A percentile compares a stretch with the other conserved stretches of the same genome.
Evolutionary conservation across 2,329 filamentous ascomycete species (phyloP).

Genomic region (Xylariomycetidae sp.): DNA sequence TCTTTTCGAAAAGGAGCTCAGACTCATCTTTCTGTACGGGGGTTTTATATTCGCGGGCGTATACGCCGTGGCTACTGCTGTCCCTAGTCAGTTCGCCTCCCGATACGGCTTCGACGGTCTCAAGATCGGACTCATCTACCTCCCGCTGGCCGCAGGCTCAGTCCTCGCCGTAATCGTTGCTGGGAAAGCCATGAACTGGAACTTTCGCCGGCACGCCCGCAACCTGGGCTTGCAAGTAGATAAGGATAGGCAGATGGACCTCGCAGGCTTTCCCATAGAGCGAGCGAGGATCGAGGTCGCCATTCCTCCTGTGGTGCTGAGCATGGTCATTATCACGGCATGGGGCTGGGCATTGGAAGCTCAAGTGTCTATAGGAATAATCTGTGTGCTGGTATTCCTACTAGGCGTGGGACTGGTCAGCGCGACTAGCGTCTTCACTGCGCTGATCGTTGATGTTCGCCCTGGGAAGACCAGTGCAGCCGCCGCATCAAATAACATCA

Average conservation of each 20-base stretch:
- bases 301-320: conserved; percentile 49
- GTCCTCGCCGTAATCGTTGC: conserved; percentile 41
- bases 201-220: conserved; percentile 62
- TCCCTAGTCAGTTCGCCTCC: conserved; percentile 43
- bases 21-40: conserved; percentile 45
- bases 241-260: conserved; percentile 48
- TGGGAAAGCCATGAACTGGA: conserved; percentile 57
- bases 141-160: conserved; percentile 48
- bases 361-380: conserved; percentile 44
- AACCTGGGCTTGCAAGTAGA: conserved; percentile 56
- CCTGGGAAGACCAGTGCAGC: conserved; percentile 55
- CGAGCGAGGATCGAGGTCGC: conserved; percentile 47
- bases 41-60: conserved; percentile 52
- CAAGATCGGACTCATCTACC: conserved; percentile 46
- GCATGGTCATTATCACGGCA: conserved; percentile 46
- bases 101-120: conserved; percentile 46
- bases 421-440: conserved; percentile 55
- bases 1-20: conserved; percentile 54
- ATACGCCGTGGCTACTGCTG: conserved; percentile 47
- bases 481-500: conserved; percentile 58
- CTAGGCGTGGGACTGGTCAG: conserved; percentile 53
- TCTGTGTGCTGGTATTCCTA: conserved; percentile 51
- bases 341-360: conserved; percentile 55
- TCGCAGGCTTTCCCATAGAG: conserved; percentile 48
- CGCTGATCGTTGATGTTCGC: conserved; percentile 58